Conservation (phyloP, 306 rosid genomes). For the Lagenaria siceraria region DNA sequence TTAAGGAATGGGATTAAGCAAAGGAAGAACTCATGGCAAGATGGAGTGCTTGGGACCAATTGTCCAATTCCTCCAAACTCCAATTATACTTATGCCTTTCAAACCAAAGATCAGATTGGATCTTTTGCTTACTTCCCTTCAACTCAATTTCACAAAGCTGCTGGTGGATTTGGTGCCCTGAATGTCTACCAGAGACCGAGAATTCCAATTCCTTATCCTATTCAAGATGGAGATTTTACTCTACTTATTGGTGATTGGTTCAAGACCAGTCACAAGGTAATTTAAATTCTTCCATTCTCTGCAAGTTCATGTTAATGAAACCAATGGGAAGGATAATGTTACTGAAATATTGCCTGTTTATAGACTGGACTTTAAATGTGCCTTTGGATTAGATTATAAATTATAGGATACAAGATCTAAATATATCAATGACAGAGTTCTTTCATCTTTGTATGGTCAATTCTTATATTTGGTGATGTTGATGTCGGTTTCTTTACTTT, state of each 20-base stretch:
- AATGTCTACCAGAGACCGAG: constrained; percentile 61
- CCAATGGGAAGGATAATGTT: not conserved
- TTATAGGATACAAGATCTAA: not conserved
- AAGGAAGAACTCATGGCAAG: constrained; percentile 99
- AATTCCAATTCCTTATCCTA: constrained; percentile 71
- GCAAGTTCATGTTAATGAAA: not conserved
- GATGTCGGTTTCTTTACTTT: constrained; percentile 1
- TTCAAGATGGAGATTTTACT: constrained; percentile 76
- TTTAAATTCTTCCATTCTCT: not conserved
- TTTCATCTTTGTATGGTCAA: not conserved
- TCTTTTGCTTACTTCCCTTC: constrained; percentile 78
- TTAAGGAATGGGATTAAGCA: constrained; percentile 89
- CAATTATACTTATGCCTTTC: constrained; percentile 78
- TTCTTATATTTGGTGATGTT: not conserved
- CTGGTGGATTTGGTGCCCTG: constrained; percentile 87
- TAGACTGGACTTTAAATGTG: not conserved
- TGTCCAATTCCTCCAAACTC: constrained; percentile 88
- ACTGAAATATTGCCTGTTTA: not conserved
- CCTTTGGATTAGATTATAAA: not conserved
- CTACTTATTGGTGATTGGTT: constrained; percentile 88
- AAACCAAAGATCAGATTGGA: constrained; percentile 91
- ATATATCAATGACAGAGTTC: not conserved
- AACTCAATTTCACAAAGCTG: constrained; percentile 65
- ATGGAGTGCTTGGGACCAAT: constrained; percentile 89
- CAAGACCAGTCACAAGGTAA: constrained; percentile 74